Conservation (phyloP, 2,329 filamentous ascomycete species). For the Helotiales sp. region DNA sequence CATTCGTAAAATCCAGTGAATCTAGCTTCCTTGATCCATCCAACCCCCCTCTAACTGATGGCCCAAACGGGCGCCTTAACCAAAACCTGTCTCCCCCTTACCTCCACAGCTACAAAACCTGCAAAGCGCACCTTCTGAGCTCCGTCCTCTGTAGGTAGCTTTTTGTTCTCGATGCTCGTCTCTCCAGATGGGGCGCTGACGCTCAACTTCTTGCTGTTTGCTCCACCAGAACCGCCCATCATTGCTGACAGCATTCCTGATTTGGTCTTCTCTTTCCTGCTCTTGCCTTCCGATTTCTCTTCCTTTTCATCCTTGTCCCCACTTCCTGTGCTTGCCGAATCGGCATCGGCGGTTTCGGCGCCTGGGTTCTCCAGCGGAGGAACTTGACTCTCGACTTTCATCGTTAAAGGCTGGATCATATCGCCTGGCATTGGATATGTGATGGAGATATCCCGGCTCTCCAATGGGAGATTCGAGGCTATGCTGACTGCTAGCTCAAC, state of each 20-base stretch:
- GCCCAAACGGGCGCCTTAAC: constrained; percentile 78
- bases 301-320: constrained; percentile 42
- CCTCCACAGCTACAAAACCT: constrained; percentile 72
- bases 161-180: constrained; percentile 34
- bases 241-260: constrained; percentile 47
- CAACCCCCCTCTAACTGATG: constrained; percentile 41
- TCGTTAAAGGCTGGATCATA: constrained; percentile 70
- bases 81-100: constrained; percentile 75
- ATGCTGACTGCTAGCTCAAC: constrained; percentile 89
- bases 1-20: constrained; percentile 1
- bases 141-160: constrained; percentile 39
- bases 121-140: constrained; percentile 70
- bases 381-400: constrained; percentile 79
- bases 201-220: constrained; percentile 24
- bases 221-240: constrained; percentile 43
- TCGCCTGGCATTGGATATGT: constrained; percentile 83
- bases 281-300: constrained; percentile 38
- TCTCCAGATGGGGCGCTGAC: constrained; percentile 18
- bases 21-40: constrained; percentile 5
- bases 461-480: constrained; percentile 82
- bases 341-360: constrained; percentile 36
- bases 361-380: constrained; percentile 59
- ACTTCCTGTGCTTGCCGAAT: constrained; percentile 39
- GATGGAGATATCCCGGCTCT: constrained; percentile 88
- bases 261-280: constrained; percentile 40